Evolutionary conservation across 805 yeast species (phyloP), one percentile per base, ranked within the genome.

Genomic region (Pichia paraexigua): DNA sequence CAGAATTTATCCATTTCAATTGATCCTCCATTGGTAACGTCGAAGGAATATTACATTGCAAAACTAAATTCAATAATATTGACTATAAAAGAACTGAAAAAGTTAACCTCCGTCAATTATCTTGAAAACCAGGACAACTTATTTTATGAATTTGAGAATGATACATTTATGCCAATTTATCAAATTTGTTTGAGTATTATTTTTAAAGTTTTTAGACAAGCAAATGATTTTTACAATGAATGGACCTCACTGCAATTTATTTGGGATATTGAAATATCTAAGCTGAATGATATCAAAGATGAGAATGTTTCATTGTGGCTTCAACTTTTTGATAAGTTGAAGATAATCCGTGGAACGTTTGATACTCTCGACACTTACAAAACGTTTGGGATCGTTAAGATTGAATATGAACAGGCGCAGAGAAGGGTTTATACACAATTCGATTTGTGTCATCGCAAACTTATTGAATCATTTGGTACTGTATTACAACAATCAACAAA

Each of bases 191-290:
- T 48, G 7, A 27, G 2, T 5, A 4, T 10, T 20, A 44, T 55
- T 15, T 22, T 22, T 3, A 18, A 20, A 1, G 15, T 13, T 10
- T 41, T 42, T 37, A n/a, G 9, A 5, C 30, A 51, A 25, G 42
- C 49, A 5, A n/a, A 32, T 2, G 10, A 15, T 4, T 55, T 41
- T 45, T 17, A 44, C 12, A 17, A 39, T 4, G 17, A 43, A 18
- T 87, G 95, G 95, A 58, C 60, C 2, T 66, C 65, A 21, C 69
- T 83, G 27, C 85, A 82, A 59, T 63, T 74, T 1, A 62, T 85
- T 5, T 83, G 90, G 87, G 82, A 77, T 53, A 58, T 83, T 11
- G 70, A 73, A 15, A 57, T 74, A 0, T 73, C 71, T 2, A 70
- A 69, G 0, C 73, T 80, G 3, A 64, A 64, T 24, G 53, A 56